A percentile compares a stretch with the other conserved stretches of the same genome.
Evolutionary conservation across 345 rosid genomes (phyloP).

Genomic region (Populus deltoides): DNA sequence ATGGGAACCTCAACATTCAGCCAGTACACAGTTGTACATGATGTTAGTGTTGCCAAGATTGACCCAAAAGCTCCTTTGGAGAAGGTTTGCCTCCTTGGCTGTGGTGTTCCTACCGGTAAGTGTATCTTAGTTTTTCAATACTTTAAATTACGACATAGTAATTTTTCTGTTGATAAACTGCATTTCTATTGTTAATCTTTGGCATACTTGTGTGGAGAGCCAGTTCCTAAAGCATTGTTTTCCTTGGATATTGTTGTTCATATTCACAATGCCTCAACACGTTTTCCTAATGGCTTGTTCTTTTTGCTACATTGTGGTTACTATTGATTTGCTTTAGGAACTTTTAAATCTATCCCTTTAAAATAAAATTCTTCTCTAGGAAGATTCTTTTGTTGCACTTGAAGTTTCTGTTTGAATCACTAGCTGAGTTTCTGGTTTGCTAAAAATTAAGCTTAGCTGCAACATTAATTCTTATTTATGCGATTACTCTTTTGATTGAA

Average conservation of each 20-base stretch:
- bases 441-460: neutral
- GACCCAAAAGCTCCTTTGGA: constrained; percentile 92
- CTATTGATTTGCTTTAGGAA: neutral
- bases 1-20: constrained; percentile 99
- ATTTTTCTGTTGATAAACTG: neutral
- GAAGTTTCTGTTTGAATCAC: neutral
- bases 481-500: neutral
- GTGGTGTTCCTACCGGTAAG: constrained; percentile 99
- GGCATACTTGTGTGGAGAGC: neutral
- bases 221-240: neutral
- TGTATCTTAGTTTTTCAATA: neutral
- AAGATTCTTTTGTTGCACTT: neutral
- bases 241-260: neutral
- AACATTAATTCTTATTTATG: neutral
- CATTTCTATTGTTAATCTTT: neutral
- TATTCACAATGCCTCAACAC: neutral
- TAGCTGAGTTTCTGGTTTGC: neutral
- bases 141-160: neutral
- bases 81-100: constrained; percentile 98
- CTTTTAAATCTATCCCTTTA: neutral
- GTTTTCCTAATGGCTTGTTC: neutral
- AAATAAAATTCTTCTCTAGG: neutral
- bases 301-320: neutral
- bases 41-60: constrained; percentile 94
- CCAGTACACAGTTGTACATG: constrained; percentile 96